A percentile compares a stretch with the other conserved stretches of the same genome.
phyloP scores from a whole-genome alignment of 1,284 basidiomycete species.

The Leccinum pallidistipes region DNA sequence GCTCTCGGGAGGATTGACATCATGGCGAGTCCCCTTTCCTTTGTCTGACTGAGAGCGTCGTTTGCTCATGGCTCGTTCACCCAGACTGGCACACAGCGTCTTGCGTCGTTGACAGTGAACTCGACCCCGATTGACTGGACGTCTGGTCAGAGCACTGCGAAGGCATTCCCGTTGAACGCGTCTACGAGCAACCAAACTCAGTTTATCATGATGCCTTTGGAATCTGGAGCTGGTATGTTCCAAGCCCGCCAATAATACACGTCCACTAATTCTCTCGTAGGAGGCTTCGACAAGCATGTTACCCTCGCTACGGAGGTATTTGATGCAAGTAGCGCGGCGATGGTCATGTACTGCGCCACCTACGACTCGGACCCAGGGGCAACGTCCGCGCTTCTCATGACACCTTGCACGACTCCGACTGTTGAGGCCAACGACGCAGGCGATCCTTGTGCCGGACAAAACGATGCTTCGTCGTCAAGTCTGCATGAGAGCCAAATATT shows the following conservation, averaged over 20 bases:
- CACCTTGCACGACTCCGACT: constrained; percentile 38
- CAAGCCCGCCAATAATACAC: neutral
- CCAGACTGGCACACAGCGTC: constrained; percentile 12
- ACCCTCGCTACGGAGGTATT: constrained; percentile 49
- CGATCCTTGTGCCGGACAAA: constrained; percentile 12
- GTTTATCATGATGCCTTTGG: constrained; percentile 41
- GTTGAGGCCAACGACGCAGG: neutral
- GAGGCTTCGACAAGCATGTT: constrained; percentile 34
- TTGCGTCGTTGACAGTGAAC: constrained; percentile 52
- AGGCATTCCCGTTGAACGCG: constrained; percentile 52
- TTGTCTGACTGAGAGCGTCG: neutral
- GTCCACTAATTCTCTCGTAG: constrained; percentile 9
- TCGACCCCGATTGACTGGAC: constrained; percentile 32
- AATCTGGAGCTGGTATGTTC: constrained; percentile 20
- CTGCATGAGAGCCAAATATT: constrained; percentile 58
- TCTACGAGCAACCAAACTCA: constrained; percentile 53
- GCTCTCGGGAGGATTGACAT: constrained; percentile 50
- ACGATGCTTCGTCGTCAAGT: constrained; percentile 15
- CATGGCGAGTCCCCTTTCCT: constrained; percentile 37
- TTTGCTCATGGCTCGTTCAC: neutral
- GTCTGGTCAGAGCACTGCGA: constrained; percentile 15
- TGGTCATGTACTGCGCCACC: constrained; percentile 56
- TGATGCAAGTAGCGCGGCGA: constrained; percentile 36
- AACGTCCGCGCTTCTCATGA: constrained; percentile 50
- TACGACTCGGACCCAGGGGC: constrained; percentile 52